These are phyloP conservation scores for Gynostemma pentaphyllum DNA, from an alignment of 306 rosid species.

Conservation along the genomic window DNA sequence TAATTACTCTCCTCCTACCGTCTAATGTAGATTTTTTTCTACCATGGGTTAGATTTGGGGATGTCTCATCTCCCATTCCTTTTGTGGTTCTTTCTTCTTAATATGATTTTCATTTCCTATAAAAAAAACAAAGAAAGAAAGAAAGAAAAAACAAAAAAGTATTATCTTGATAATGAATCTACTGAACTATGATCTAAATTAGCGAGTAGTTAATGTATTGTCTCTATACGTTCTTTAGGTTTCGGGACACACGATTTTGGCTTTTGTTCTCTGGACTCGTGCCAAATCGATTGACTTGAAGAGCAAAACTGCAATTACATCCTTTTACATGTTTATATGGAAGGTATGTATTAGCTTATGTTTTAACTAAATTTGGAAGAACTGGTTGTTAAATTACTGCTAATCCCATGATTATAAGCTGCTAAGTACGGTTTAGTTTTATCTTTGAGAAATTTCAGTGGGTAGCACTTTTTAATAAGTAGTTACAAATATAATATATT, in stretches of 20 bases:
- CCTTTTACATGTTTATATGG: slow-evolving; percentile 97
- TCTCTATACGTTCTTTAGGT: slow-evolving; percentile 36
- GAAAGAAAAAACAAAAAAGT: not conserved
- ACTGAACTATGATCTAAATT: slow-evolving; percentile 6
- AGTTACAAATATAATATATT: too few species aligned
- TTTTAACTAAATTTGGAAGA: not conserved
- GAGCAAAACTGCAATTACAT: slow-evolving; percentile 77
- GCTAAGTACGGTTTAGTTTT: not conserved
- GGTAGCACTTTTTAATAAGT: too few species aligned
- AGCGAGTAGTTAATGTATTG: slow-evolving; percentile 7
- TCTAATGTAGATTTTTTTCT: not conserved
- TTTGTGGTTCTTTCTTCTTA: not conserved
- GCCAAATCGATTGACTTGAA: slow-evolving; percentile 79
- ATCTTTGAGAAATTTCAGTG: too few species aligned
- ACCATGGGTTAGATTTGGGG: not conserved
- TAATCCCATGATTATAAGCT: not conserved
- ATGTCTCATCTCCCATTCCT: not conserved
- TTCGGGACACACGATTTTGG: slow-evolving; percentile 60
- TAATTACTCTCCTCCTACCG: not conserved
- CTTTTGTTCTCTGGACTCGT: slow-evolving; percentile 49
- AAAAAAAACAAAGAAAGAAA: not conserved
- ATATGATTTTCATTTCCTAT: not conserved
- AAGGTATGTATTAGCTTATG: slow-evolving; percentile 38
- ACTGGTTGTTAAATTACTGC: not conserved
- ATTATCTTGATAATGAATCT: not conserved